phyloP scores from a whole-genome alignment of 768 basidiomycete species.

The Daedaleopsis sinensis region DNA sequence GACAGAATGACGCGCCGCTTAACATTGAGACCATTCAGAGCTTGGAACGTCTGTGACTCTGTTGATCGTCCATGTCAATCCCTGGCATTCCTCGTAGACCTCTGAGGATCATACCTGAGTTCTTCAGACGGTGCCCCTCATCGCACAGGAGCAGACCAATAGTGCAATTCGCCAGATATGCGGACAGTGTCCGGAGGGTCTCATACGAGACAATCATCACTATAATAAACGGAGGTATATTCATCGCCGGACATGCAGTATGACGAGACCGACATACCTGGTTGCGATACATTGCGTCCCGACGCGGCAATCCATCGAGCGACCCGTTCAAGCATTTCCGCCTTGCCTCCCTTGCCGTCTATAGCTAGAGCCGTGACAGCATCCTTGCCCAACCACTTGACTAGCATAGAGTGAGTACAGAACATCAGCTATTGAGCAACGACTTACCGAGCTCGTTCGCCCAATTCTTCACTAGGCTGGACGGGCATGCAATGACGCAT shows the following conservation, averaged over 20 bases:
- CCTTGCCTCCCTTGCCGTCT: conserved; percentile 91
- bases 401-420: conserved; percentile 41
- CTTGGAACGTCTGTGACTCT: conserved; percentile 89
- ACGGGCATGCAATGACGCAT: conserved; percentile 96
- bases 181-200: conserved; percentile 81
- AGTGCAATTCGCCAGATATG: conserved; percentile 73
- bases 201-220: conserved; percentile 99
- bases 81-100: neutral
- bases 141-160: conserved; percentile 96
- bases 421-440: neutral
- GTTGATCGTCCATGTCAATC: neutral
- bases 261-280: conserved; percentile 53
- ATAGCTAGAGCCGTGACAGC: conserved; percentile 83
- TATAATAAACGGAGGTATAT: conserved; percentile 32
- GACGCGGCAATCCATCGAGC: conserved; percentile 87
- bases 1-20: conserved; percentile 91
- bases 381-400: conserved; percentile 93
- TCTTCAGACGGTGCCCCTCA: conserved; percentile 96
- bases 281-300: conserved; percentile 89
- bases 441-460: conserved; percentile 88
- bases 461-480: conserved; percentile 98
- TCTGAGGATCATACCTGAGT: conserved; percentile 66
- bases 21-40: conserved; percentile 81
- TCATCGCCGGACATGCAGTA: neutral
- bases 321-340: conserved; percentile 77